Evolutionary conservation across 2,329 filamentous ascomycete genomes (phyloP), one percentile per base, ranked within the genome.

Genomic region (Drechslera avenae): DNA sequence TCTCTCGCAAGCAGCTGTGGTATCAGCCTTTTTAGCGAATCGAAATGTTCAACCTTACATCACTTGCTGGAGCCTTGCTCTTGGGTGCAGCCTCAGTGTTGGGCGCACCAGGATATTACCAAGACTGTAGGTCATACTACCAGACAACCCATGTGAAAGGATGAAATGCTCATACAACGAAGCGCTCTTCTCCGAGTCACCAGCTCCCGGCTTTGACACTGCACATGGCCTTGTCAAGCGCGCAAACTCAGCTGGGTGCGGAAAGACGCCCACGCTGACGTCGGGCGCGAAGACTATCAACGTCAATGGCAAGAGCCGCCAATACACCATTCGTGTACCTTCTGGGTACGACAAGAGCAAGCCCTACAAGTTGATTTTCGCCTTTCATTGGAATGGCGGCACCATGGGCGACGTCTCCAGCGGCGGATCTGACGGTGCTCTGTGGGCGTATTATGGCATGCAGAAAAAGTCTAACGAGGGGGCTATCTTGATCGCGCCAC

Each of bases 401-500:
- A 75, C 56, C 56, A 75, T 75, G 64, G 49, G 64, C 42, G 63
- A 75, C 46, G 68, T 79, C 23, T 72, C 64, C 23, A 45, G 39
- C 33, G 57, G 57, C 8, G 50, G 46, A 14, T 46, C 49, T 14
- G 49, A 52, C 26, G 45, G 49, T 21, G 46, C 51, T 10, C 21
- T 34, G 37, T 39, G 39, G 36, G 41, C 57, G 7, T 77, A 71
- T 60, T 78, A 78, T 55, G 75, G 76, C 3, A 64, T 78, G 9
- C 69, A 69, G n/a, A 55, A 60, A 4, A 68, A 74, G 14, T 40
- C 72, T 8, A 59, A 62, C 16, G 71, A 73, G 13, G 66, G 58
- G 6, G 71, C 76, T 46, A 75, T 79, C 56, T 75, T 77, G 43
- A 68, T 79, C 14, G 69, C 74, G 1, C 77, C 77, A 34, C 63